These are phyloP conservation scores for Taphrina confusa DNA, from an alignment of 1,139 yeast genomes.

Conservation along the genomic window DNA sequence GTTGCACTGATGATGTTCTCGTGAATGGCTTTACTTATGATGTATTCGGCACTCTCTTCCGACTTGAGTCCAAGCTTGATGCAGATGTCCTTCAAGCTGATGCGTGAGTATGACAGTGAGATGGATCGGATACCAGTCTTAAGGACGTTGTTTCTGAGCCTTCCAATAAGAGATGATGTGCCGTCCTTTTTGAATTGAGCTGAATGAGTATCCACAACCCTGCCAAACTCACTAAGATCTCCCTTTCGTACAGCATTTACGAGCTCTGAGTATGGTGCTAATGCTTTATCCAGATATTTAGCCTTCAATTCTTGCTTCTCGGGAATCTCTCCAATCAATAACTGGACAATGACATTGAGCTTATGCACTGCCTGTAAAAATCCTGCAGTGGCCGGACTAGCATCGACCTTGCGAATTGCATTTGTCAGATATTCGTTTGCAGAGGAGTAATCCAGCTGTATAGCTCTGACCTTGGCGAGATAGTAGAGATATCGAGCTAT, in stretches of 20 bases:
- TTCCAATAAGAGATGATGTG: constrained; percentile 76
- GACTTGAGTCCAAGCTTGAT: constrained; percentile 87
- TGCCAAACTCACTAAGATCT: constrained; percentile 77
- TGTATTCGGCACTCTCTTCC: constrained; percentile 94
- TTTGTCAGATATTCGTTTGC: constrained; percentile 89
- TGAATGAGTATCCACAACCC: constrained; percentile 69
- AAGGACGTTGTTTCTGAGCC: constrained; percentile 94
- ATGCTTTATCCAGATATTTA: constrained; percentile 57
- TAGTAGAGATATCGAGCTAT: constrained; percentile 91
- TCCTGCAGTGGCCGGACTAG: constrained; percentile 79
- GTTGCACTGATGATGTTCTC: constrained; percentile 97
- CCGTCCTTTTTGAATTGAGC: constrained; percentile 69
- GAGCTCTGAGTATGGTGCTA: constrained; percentile 80
- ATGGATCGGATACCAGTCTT: constrained; percentile 96
- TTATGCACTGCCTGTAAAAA: constrained; percentile 89
- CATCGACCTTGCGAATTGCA: constrained; percentile 97
- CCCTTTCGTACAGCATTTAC: constrained; percentile 93
- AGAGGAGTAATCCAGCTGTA: constrained; percentile 86
- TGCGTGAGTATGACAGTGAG: constrained; percentile 85
- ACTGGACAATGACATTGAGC: constrained; percentile 81
- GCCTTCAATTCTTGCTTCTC: constrained; percentile 79
- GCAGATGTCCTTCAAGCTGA: constrained; percentile 87
- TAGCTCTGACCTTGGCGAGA: constrained; percentile 82
- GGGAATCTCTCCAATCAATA: constrained; percentile 97
- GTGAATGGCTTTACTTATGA: constrained; percentile 92